These are phyloP conservation scores for Fusarium incarnatum DNA, from an alignment of 2,329 filamentous ascomycete species.

Conservation along the genomic window DNA sequence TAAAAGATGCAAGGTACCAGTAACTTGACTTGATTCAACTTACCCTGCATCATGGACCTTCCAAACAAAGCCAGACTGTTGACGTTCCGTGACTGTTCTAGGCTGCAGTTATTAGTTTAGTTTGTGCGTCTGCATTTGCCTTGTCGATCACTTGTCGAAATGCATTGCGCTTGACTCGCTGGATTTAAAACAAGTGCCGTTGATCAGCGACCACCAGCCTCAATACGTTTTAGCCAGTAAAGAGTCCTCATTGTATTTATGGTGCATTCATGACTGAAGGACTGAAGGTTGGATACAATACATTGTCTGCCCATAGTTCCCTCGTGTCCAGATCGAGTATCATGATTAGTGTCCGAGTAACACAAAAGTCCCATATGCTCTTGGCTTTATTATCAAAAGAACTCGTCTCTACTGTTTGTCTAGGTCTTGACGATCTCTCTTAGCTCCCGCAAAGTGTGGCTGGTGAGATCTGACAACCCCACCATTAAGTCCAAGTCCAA, in stretches of 20 bases:
- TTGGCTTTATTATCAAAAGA: not conserved
- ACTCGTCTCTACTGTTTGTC: not conserved
- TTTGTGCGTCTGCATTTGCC: not conserved
- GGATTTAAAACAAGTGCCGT: slow-evolving; percentile 12
- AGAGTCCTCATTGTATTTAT: not conserved
- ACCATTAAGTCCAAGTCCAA: not conserved
- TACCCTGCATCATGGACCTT: slow-evolving; percentile 17
- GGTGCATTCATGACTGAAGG: not conserved
- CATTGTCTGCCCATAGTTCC: too few species aligned
- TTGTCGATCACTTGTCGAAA: not conserved
- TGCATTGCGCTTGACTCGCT: not conserved
- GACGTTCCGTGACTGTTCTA: not conserved
- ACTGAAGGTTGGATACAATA: not conserved
- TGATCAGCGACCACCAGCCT: slow-evolving; percentile 3
- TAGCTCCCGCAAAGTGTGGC: slow-evolving; percentile 40
- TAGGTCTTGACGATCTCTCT: slow-evolving; percentile 18
- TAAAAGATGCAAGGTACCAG: slow-evolving; percentile 19
- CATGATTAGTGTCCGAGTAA: not conserved
- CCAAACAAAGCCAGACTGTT: not conserved
- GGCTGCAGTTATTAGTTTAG: not conserved
- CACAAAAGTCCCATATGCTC: not conserved
- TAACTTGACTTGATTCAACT: not conserved
- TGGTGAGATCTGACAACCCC: slow-evolving; percentile 35
- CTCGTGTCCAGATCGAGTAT: too few species aligned
- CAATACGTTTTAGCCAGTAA: not conserved